Evolutionary conservation across 2,329 filamentous ascomycete genomes (phyloP).

Genomic region (Cladorrhinum sp.): DNA sequence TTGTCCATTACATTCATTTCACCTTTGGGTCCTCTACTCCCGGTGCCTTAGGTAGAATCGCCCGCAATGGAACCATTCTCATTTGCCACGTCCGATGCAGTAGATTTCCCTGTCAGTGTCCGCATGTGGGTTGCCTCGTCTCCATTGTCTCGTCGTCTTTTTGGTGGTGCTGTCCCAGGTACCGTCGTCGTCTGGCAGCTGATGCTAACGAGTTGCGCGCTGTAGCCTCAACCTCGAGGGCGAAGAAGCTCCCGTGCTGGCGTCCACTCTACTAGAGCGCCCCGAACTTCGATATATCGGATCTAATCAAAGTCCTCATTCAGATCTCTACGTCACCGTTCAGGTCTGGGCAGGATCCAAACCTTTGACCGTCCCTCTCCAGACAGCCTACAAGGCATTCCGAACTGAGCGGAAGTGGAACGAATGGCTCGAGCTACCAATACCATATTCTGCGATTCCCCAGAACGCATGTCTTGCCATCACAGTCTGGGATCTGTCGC

Average conservation of each 20-base stretch:
- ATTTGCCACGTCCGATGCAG: conserved; percentile 83
- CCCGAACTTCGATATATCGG: conserved; percentile 83
- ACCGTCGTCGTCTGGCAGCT: too few relatives aligned
- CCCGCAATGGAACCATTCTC: conserved; percentile 87
- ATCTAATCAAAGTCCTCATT: conserved; percentile 77
- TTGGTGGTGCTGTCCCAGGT: conserved; percentile 2
- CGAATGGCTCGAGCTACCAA: conserved; percentile 88
- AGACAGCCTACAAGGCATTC: conserved; percentile 91
- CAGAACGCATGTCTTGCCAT: conserved; percentile 81
- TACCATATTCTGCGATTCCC: conserved; percentile 79
- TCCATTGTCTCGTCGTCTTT: too few relatives aligned
- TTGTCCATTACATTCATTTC: too few relatives aligned
- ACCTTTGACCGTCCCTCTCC: conserved; percentile 83
- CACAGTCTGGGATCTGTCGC: conserved; percentile 92
- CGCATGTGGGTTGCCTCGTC: conserved; percentile 56
- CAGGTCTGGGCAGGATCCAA: conserved; percentile 97
- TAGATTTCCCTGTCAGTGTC: conserved; percentile 69
- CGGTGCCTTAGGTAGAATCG: not conserved
- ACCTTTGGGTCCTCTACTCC: not conserved
- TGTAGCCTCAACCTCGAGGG: conserved; percentile 71
- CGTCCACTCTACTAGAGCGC: conserved; percentile 73
- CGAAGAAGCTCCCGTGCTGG: conserved; percentile 68
- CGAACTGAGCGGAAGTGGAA: conserved; percentile 79
- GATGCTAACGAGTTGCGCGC: not conserved
- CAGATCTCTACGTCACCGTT: conserved; percentile 87